Conservation (phyloP, 2,329 filamentous ascomycete genomes). For the Aspergillaceae sp. region DNA sequence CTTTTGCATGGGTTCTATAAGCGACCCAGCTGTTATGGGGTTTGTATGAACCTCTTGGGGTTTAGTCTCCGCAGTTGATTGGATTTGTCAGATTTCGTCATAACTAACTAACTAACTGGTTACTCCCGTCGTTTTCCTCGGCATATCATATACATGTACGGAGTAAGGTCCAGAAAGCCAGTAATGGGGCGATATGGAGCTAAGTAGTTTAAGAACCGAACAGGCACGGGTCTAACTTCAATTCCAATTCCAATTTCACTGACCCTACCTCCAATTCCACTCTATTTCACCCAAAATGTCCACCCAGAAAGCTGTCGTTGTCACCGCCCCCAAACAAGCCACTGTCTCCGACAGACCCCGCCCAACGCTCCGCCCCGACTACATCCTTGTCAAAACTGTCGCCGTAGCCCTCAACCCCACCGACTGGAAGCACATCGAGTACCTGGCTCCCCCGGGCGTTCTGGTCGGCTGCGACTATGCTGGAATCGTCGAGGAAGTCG, state of each 20-base stretch:
- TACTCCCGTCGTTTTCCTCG: too few species aligned
- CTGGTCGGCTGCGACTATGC: constrained; percentile 46
- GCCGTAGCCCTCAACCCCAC: constrained; percentile 49
- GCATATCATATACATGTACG: too few species aligned
- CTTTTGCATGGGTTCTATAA: too few species aligned
- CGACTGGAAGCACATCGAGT: constrained; percentile 46
- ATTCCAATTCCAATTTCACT: neutral
- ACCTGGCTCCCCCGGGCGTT: constrained; percentile 24
- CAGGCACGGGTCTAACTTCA: neutral
- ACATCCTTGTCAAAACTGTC: constrained; percentile 46
- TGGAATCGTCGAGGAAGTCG: constrained; percentile 46
- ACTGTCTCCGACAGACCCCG: constrained; percentile 28
- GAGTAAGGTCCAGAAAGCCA: too few species aligned
- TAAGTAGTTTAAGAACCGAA: too few species aligned
- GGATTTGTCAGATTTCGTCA: too few species aligned
- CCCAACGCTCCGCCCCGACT: constrained; percentile 39
- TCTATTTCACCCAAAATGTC: neutral
- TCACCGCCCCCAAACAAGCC: constrained; percentile 19
- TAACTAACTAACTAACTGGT: too few species aligned
- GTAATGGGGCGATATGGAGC: too few species aligned
- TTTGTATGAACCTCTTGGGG: too few species aligned
- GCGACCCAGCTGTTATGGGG: too few species aligned
- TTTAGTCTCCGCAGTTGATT: too few species aligned
- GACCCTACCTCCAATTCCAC: neutral
- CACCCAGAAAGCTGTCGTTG: constrained; percentile 29